Percentiles rank a stretch among this genome's conserved stretches.
Conservation (phyloP, 805 yeast genomes). For the Yamadazyma tumulicola region DNA sequence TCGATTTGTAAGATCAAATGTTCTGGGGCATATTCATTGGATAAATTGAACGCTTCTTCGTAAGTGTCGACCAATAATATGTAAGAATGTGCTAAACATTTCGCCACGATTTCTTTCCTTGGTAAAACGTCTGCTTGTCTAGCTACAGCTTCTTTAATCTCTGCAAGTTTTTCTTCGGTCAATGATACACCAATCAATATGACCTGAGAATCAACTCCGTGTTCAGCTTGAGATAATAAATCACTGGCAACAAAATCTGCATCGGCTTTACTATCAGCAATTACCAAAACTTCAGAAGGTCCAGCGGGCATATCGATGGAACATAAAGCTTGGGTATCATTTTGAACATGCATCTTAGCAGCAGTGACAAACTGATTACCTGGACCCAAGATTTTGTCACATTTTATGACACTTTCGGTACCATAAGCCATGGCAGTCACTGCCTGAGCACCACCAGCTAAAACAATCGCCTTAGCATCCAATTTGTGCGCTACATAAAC, state of each 20-base stretch:
- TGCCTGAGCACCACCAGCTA: constrained; percentile 99
- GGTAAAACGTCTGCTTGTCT: constrained; percentile 81
- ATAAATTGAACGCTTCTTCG: constrained; percentile 80
- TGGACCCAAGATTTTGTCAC: constrained; percentile 96
- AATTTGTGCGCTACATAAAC: constrained; percentile 95
- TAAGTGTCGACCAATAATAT: constrained; percentile 65
- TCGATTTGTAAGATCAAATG: constrained; percentile 90
- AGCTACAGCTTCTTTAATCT: constrained; percentile 79
- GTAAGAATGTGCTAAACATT: constrained; percentile 89
- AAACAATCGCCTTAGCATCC: constrained; percentile 84
- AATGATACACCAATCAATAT: constrained; percentile 81
- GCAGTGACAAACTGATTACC: constrained; percentile 99
- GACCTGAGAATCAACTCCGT: constrained; percentile 97
- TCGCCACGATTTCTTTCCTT: constrained; percentile 87
- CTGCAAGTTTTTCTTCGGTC: constrained; percentile 53
- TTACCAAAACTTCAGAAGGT: constrained; percentile 95
- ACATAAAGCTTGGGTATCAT: constrained; percentile 91
- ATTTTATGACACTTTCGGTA: constrained; percentile 86
- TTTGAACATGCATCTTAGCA: constrained; percentile 96
- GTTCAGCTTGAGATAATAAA: constrained; percentile 96
- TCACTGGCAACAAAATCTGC: constrained; percentile 98
- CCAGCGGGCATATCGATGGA: constrained; percentile 99
- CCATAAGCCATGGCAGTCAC: constrained; percentile 99
- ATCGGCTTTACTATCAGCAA: constrained; percentile 84
- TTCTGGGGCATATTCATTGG: constrained; percentile 95